Evolutionary conservation across 176 grass and related monocot species (phyloP), one percentile per base, ranked within the genome.

Genomic region (Oryza punctata): DNA sequence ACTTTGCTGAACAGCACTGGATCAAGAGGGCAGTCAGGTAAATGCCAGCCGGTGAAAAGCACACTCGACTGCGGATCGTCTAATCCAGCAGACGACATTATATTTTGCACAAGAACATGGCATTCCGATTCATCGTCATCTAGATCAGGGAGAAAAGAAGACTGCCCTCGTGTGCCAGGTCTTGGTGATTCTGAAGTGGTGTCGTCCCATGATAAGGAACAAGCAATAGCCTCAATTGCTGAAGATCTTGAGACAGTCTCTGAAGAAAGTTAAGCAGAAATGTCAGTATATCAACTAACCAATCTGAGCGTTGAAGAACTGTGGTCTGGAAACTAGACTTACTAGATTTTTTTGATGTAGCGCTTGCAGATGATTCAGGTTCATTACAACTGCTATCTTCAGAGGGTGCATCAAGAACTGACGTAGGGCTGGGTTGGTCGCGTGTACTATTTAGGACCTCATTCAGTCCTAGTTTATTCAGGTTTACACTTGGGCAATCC

Each of bases 361-460:
- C 54, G 76, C 27, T 67, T 82, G 83, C 84, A 86, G 81, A 86
- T 76, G 94, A 92, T 78, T 86, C 86, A 41, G 87, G 82, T 57
- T 85, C 94, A 14, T 82, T 90, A 29, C 75, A 87, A 72, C 87
- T 94, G 61, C 79, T 87, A 63, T 94, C 89, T 85, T 97, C 94
- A 79, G 92, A 96, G 9, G 75, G 59, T 73, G 70, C 76, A 87
- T 99, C 91, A 41, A 99, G 83, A 89, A 99, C 87, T 52, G 96
- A 99, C 59, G 91, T 96, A 50, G 96, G 91, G 78, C 96, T 99
- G 7, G 96, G 96, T 57, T 96, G 95, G 77, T 97, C 86, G 7
- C 76, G 86, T 65, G 84, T 81, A 66, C 35, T 52, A 73, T 83
- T 86, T 69, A 64, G 70, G 69, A 61, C 29, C 83, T 81, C 76